Conservation (phyloP, 169 alveolate species). For the Pseudocohnilembus persalinus region DNA sequence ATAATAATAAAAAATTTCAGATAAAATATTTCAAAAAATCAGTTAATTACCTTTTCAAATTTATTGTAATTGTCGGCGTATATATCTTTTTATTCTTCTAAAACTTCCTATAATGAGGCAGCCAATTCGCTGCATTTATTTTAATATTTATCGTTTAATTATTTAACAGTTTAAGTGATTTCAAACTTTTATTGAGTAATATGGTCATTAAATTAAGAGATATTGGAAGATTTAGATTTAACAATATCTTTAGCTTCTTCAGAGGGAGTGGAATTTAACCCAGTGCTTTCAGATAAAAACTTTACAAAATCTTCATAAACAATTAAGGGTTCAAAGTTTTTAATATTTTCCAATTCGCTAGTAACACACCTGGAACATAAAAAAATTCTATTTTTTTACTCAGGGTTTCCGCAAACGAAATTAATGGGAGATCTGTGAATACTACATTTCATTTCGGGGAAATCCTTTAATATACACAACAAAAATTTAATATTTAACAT, state of each 20-base stretch:
- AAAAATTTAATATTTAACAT: no score
- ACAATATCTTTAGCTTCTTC: background rate
- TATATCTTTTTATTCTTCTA: background rate
- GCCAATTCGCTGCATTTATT: background rate
- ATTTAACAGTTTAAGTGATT: background rate
- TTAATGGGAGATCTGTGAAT: background rate
- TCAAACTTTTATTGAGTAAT: background rate
- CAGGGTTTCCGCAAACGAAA: background rate
- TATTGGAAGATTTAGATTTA: background rate
- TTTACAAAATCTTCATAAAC: background rate
- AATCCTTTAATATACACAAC: background rate
- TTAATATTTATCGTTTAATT: background rate
- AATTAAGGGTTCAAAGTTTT: background rate
- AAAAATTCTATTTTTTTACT: background rate
- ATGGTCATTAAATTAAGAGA: background rate
- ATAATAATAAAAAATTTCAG: no score
- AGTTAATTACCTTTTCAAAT: background rate
- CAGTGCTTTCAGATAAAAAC: background rate
- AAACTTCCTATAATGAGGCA: background rate
- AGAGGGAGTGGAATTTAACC: background rate
- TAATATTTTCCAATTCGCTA: background rate
- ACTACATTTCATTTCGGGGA: background rate
- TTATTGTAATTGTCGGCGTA: background rate
- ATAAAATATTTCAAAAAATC: no score
- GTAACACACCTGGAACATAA: background rate